A percentile compares a stretch with the other conserved stretches of the same genome.
Conservation (phyloP, 176 grass and related monocot genomes). For the Aegilops longissima region DNA sequence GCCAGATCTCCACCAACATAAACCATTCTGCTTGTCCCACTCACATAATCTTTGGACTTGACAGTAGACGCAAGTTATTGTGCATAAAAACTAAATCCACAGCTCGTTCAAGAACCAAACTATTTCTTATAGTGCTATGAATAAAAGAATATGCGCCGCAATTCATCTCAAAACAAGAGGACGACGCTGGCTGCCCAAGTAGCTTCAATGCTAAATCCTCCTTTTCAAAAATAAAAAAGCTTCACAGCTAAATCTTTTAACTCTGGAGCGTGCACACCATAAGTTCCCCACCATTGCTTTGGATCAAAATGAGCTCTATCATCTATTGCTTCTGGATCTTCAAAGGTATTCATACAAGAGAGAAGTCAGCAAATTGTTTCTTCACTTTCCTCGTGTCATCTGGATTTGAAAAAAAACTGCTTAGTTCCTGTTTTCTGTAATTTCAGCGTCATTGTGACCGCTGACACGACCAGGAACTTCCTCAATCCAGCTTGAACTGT, state of each 20-base stretch:
- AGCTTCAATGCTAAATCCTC: too few species aligned
- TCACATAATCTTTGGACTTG: not conserved
- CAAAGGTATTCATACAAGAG: not conserved
- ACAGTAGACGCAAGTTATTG: not conserved
- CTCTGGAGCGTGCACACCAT: not conserved
- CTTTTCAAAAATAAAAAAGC: too few species aligned
- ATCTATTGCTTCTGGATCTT: not conserved
- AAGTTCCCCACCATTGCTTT: slow-evolving; percentile 16
- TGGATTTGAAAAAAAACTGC: not conserved
- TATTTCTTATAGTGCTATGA: not conserved
- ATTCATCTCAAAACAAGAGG: not conserved
- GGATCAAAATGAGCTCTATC: not conserved
- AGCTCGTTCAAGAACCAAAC: not conserved
- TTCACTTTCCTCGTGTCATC: not conserved
- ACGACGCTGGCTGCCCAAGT: not conserved
- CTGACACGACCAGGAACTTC: not conserved
- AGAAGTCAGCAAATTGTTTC: not conserved
- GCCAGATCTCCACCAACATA: not conserved
- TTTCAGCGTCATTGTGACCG: slow-evolving; percentile 2
- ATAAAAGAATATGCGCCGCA: not conserved
- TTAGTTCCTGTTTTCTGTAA: slow-evolving; percentile 15
- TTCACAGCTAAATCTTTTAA: not conserved
- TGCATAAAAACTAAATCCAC: not conserved
- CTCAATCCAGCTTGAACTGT: not conserved
- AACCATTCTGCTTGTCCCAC: not conserved